phyloP scores from a whole-genome alignment of 345 rosid species.

The Linum lewisii region DNA sequence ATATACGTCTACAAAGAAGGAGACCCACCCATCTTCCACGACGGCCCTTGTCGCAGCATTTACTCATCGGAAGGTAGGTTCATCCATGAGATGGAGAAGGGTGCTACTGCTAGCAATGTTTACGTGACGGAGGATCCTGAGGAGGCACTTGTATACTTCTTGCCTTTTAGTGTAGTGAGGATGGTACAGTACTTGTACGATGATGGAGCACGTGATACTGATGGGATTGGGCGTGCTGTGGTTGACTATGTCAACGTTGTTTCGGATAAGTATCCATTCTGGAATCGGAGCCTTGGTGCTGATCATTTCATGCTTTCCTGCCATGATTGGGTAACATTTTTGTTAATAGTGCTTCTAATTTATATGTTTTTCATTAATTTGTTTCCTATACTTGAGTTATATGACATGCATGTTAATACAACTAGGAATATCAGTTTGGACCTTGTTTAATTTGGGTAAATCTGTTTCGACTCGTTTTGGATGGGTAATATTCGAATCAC shows the following conservation, averaged over 20 bases:
- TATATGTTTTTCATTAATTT: background rate
- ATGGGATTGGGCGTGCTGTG: slow-evolving; percentile 35
- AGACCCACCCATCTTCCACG: slow-evolving; percentile 26
- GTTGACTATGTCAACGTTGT: slow-evolving; percentile 39
- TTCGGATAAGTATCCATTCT: slow-evolving; percentile 43
- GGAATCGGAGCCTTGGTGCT: slow-evolving; percentile 75
- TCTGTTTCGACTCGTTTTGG: no score
- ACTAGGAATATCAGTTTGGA: no score
- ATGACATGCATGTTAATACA: no score
- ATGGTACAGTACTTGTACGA: slow-evolving; percentile 45
- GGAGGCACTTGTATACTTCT: slow-evolving; percentile 52
- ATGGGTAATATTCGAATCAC: no score
- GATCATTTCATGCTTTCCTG: slow-evolving; percentile 80
- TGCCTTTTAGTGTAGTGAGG: slow-evolving; percentile 64
- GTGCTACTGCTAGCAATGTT: background rate
- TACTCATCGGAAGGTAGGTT: slow-evolving; percentile 31
- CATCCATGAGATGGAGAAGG: slow-evolving; percentile 30
- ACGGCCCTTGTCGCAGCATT: slow-evolving; percentile 32
- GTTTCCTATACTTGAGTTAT: no score
- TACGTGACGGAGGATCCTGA: slow-evolving; percentile 39
- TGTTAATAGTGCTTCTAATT: background rate
- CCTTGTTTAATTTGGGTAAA: no score
- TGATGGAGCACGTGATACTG: slow-evolving; percentile 26
- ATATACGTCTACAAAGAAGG: slow-evolving; percentile 34
- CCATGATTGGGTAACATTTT: slow-evolving; percentile 57